These are phyloP conservation scores for Nigrospora sphaerica DNA, from an alignment of 2,329 filamentous ascomycete species.

Conservation along the genomic window DNA sequence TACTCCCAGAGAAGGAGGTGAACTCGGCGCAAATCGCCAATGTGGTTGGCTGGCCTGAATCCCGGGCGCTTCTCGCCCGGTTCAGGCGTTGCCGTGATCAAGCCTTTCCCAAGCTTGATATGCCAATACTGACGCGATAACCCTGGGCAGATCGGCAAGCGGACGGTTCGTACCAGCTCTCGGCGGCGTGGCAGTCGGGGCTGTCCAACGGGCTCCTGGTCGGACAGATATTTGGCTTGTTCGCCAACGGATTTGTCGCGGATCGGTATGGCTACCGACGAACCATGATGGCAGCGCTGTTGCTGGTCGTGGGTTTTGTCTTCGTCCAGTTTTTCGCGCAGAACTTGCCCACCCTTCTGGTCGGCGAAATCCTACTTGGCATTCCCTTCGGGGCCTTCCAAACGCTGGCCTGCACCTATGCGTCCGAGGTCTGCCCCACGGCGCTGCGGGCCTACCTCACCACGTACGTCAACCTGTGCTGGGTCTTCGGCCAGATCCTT, in stretches of 20 bases:
- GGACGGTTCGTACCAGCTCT: conserved; percentile 26
- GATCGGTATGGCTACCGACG: conserved; percentile 26
- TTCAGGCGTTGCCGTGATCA: too few relatives aligned
- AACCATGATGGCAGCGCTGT: conserved; percentile 26
- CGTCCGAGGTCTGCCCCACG: conserved; percentile 27
- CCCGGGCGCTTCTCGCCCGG: too few relatives aligned
- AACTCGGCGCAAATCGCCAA: too few relatives aligned
- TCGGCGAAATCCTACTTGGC: conserved; percentile 26
- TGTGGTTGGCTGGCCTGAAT: too few relatives aligned
- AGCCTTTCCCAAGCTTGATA: too few relatives aligned
- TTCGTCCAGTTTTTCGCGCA: conserved; percentile 28
- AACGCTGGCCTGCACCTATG: conserved; percentile 28
- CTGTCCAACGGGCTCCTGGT: conserved; percentile 16
- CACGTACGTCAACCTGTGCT: conserved; percentile 30
- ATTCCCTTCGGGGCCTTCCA: conserved; percentile 27
- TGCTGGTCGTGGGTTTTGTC: conserved; percentile 25
- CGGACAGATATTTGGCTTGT: conserved; percentile 33
- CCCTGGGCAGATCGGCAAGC: neutral
- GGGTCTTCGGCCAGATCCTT: conserved; percentile 32
- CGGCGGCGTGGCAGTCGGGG: conserved; percentile 33
- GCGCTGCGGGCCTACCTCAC: conserved; percentile 29
- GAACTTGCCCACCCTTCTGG: conserved; percentile 19
- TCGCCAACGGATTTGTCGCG: conserved; percentile 28
- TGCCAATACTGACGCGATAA: too few relatives aligned
- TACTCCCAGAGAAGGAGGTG: too few relatives aligned